These are phyloP conservation scores for Amanita exitialis DNA, from an alignment of 768 basidiomycete genomes.

Conservation along the genomic window DNA sequence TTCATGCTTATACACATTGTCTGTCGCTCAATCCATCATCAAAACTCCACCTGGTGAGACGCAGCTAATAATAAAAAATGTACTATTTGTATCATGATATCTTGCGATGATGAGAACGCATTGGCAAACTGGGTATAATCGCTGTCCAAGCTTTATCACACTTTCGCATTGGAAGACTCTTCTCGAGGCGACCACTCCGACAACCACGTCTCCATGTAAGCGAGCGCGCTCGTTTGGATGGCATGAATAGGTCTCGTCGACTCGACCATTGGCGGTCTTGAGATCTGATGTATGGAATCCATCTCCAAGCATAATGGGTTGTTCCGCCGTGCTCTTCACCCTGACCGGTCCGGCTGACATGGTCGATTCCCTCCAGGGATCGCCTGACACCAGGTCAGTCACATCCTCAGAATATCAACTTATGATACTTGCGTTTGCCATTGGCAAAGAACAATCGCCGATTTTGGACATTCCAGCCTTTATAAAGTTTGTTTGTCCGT, in stretches of 20 bases:
- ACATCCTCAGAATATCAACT: neutral
- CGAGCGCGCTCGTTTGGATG: conserved; percentile 44
- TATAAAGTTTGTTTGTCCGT: conserved; percentile 38
- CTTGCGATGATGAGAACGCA: no score
- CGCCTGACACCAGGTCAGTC: conserved; percentile 30
- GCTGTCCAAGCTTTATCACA: no score
- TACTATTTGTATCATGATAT: neutral
- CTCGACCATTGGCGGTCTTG: conserved; percentile 22
- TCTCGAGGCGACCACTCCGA: conserved; percentile 23
- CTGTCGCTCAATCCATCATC: neutral
- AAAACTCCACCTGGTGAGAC: neutral
- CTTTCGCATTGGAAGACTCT: no score
- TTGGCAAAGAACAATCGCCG: conserved; percentile 62
- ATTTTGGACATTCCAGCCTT: conserved; percentile 52
- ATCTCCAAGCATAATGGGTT: conserved; percentile 47
- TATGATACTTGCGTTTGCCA: conserved; percentile 41
- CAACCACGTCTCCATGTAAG: conserved; percentile 51
- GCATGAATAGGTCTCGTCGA: conserved; percentile 40
- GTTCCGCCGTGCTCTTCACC: conserved; percentile 36
- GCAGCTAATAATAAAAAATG: neutral
- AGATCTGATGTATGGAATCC: conserved; percentile 68
- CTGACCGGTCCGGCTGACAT: conserved; percentile 44
- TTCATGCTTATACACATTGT: neutral
- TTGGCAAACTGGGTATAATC: no score
- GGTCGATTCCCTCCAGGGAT: conserved; percentile 66